Conservation (phyloP, 2,329 filamentous ascomycete species). For the Fusarium algeriense region DNA sequence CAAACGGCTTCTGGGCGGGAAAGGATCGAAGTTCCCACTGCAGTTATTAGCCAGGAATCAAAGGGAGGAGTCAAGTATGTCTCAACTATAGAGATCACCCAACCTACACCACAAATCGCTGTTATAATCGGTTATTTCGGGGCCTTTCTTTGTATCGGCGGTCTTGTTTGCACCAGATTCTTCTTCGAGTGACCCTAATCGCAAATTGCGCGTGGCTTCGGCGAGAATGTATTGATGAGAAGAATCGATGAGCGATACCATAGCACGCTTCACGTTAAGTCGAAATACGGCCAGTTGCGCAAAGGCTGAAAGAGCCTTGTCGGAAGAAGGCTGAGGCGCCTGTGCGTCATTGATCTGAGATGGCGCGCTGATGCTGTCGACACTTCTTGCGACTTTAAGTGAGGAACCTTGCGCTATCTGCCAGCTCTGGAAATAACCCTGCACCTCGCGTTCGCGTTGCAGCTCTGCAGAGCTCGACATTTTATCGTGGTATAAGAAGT, state of each 20-base stretch:
- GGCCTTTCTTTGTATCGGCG: background rate
- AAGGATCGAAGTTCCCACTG: constrained; percentile 47
- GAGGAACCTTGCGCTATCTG: constrained; percentile 50
- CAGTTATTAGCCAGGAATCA: background rate
- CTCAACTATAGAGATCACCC: background rate
- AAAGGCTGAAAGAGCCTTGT: constrained; percentile 58
- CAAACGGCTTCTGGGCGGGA: constrained; percentile 52
- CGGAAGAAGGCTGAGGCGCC: constrained; percentile 50
- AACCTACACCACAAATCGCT: constrained; percentile 53
- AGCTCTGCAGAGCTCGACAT: constrained; percentile 46
- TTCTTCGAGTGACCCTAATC: constrained; percentile 51
- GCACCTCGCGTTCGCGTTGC: constrained; percentile 51
- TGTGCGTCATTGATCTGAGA: constrained; percentile 43
- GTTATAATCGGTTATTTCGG: constrained; percentile 9
- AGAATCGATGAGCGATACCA: constrained; percentile 63
- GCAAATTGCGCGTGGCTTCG: constrained; percentile 62
- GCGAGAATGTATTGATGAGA: constrained; percentile 63
- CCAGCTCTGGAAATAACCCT: constrained; percentile 50
- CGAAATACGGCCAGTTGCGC: constrained; percentile 65
- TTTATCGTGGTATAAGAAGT: constrained; percentile 13
- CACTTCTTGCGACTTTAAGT: constrained; percentile 49
- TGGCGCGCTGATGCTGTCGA: constrained; percentile 50
- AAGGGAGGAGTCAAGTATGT: background rate
- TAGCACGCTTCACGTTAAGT: constrained; percentile 59
- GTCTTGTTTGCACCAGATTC: background rate